A percentile compares a stretch with the other conserved stretches of the same genome.
phyloP scores from a whole-genome alignment of 495 filamentous ascomycete genomes.

The Clohesyomyces aquaticus region DNA sequence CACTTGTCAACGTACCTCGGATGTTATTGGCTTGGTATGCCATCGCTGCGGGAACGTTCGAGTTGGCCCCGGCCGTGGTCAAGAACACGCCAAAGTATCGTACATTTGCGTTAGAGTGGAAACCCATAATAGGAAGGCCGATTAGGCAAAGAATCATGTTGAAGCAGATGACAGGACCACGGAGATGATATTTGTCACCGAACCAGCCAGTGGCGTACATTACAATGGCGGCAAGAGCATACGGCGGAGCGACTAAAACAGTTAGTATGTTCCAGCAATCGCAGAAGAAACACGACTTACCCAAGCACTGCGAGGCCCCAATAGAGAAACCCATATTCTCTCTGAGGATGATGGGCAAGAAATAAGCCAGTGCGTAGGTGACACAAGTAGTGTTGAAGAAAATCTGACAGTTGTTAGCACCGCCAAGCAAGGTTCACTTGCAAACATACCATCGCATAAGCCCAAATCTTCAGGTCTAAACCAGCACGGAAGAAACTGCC shows the following conservation, averaged over 20 bases:
- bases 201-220: slow-evolving; percentile 54
- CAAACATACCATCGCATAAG: slow-evolving; percentile 45
- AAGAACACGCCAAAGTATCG: slow-evolving; percentile 72
- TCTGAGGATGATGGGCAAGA: slow-evolving; percentile 56
- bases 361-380: slow-evolving; percentile 57
- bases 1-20: slow-evolving; percentile 13
- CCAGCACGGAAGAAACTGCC: slow-evolving; percentile 43
- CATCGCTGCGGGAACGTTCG: slow-evolving; percentile 60
- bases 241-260: slow-evolving; percentile 48
- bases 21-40: slow-evolving; percentile 46
- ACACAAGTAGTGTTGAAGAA: slow-evolving; percentile 54
- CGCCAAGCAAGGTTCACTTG: no score
- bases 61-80: slow-evolving; percentile 62
- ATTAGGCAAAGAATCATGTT: slow-evolving; percentile 57
- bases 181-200: slow-evolving; percentile 59
- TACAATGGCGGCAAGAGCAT: slow-evolving; percentile 47
- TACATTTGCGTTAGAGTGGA: slow-evolving; percentile 51
- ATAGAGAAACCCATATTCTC: slow-evolving; percentile 54
- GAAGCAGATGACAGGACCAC: slow-evolving; percentile 61
- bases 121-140: slow-evolving; percentile 60
- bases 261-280: background rate
- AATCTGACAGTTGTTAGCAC: slow-evolving; percentile 33
- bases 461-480: slow-evolving; percentile 51
- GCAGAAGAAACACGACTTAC: background rate
- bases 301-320: slow-evolving; percentile 51